Conservation (phyloP, 768 basidiomycete species). For the Suillus americanus region DNA sequence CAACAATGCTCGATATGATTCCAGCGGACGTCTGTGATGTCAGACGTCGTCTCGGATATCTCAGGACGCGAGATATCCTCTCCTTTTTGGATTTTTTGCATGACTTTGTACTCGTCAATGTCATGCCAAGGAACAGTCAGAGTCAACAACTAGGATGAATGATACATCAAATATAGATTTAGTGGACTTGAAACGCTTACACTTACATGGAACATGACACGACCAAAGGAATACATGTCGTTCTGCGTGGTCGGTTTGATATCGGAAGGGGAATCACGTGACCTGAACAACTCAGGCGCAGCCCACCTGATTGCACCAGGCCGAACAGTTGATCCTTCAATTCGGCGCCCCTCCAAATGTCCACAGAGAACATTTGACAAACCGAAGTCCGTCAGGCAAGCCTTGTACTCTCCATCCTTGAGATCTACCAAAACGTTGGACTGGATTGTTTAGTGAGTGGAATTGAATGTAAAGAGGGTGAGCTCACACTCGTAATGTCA, state of each 20-base stretch:
- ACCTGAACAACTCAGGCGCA: slow-evolving; percentile 24
- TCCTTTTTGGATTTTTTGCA: slow-evolving; percentile 1
- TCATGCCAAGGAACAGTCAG: background rate
- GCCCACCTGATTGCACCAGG: slow-evolving; percentile 3
- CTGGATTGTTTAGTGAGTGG: background rate
- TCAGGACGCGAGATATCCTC: background rate
- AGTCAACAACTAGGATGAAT: background rate
- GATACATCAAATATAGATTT: background rate
- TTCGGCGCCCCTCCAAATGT: slow-evolving; percentile 22
- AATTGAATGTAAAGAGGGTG: background rate
- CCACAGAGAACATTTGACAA: slow-evolving; percentile 39
- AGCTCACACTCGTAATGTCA: slow-evolving; percentile 15
- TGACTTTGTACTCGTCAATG: background rate
- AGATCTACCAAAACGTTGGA: slow-evolving; percentile 18
- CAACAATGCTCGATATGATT: background rate
- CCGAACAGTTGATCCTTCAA: slow-evolving; percentile 27
- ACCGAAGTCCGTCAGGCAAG: slow-evolving; percentile 45
- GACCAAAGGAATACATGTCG: slow-evolving; percentile 42
- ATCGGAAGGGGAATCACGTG: slow-evolving; percentile 10
- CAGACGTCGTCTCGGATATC: background rate
- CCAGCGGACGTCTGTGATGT: background rate
- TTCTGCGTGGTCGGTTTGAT: slow-evolving; percentile 20
- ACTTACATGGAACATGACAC: slow-evolving; percentile 18
- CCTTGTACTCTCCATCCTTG: slow-evolving; percentile 22
- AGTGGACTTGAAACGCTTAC: background rate